Evolutionary conservation across 2,329 filamentous ascomycete species (phyloP).

Genomic region (Fusarium scirpi): DNA sequence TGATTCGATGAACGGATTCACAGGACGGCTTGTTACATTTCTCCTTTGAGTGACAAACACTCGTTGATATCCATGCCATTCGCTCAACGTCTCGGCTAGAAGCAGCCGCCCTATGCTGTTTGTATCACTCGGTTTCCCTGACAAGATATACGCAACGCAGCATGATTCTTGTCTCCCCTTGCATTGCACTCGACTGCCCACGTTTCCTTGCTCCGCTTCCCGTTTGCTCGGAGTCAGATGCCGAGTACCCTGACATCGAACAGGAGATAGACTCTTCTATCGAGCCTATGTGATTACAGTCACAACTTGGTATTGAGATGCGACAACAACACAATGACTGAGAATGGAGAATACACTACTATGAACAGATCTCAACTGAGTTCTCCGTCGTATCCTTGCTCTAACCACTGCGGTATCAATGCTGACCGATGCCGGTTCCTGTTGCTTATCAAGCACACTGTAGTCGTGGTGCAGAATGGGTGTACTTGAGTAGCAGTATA

Average conservation of each 20-base stretch:
- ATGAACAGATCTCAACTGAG: background rate
- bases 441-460: slow-evolving; percentile 21
- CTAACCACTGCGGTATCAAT: background rate
- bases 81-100: slow-evolving; percentile 28
- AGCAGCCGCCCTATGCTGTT: slow-evolving; percentile 31
- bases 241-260: slow-evolving; percentile 18
- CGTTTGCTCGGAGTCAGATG: slow-evolving; percentile 28
- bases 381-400: background rate
- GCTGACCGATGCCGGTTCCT: background rate
- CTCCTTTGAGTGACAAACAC: slow-evolving; percentile 25
- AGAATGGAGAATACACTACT: background rate
- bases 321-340: background rate
- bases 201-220: slow-evolving; percentile 25
- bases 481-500: background rate
- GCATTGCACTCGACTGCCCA: slow-evolving; percentile 21
- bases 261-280: background rate
- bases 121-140: slow-evolving; percentile 35
- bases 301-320: background rate
- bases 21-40: slow-evolving; percentile 38
- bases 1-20: slow-evolving; percentile 16
- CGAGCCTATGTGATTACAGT: background rate
- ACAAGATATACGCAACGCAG: slow-evolving; percentile 16
- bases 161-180: slow-evolving; percentile 10
- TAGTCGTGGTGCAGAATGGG: background rate
- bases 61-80: slow-evolving; percentile 25